These are phyloP conservation scores for Pterocarpus santalinus DNA, from an alignment of 306 rosid genomes.

Conservation along the genomic window DNA sequence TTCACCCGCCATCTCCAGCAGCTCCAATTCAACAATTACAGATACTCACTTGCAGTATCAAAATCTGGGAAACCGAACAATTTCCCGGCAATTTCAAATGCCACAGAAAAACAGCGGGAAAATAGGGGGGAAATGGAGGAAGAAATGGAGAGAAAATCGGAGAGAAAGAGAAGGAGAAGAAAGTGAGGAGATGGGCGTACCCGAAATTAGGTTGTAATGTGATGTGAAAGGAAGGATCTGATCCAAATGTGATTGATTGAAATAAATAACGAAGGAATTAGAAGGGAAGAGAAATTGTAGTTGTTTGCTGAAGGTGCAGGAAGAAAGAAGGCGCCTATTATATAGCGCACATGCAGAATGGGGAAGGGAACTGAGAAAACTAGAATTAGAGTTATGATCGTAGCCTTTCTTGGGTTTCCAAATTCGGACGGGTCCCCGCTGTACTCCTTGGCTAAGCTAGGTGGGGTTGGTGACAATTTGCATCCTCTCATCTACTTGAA, in stretches of 20 bases:
- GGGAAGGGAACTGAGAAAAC: neutral
- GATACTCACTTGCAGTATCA: neutral
- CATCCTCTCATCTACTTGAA: too few species aligned
- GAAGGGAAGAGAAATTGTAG: neutral
- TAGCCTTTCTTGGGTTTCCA: neutral
- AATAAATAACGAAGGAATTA: neutral
- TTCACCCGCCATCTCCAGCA: constrained; percentile 58
- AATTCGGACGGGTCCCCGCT: neutral
- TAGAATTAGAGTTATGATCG: neutral
- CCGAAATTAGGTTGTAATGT: neutral
- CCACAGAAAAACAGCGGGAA: constrained; percentile 38
- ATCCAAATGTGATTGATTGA: neutral
- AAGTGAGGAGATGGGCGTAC: neutral
- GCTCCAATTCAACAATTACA: neutral
- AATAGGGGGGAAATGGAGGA: constrained; percentile 2
- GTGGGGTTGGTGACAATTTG: neutral
- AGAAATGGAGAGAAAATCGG: neutral
- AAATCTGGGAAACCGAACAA: constrained; percentile 9
- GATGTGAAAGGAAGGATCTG: neutral
- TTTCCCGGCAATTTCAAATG: constrained; percentile 28
- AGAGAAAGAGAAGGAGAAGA: constrained; percentile 7
- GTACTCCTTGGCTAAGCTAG: neutral
- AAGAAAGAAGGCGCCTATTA: neutral
- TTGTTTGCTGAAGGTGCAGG: neutral
- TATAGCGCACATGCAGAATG: neutral